Percentiles rank a stretch among this genome's conserved stretches.
phyloP scores from a whole-genome alignment of 257 asterid species.

The Verbascum thapsus region DNA sequence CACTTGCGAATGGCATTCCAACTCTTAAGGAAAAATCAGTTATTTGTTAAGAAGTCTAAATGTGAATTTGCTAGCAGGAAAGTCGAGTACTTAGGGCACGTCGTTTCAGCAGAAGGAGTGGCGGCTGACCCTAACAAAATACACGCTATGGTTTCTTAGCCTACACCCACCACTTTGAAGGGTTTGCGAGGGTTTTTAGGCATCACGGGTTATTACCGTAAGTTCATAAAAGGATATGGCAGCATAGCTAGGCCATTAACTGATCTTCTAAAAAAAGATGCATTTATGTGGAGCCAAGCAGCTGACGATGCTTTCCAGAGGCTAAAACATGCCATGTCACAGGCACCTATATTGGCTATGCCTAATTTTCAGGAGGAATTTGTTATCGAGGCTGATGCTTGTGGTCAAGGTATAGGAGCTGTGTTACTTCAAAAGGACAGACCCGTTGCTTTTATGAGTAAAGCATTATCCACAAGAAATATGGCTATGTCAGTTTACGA shows the following conservation, averaged over 20 bases:
- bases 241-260: neutral
- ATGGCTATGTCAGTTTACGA: neutral
- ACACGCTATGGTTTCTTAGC: neutral
- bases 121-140: conserved; percentile 13
- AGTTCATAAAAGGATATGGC: conserved; percentile 1
- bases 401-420: neutral
- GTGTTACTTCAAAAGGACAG: neutral
- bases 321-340: neutral
- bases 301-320: neutral
- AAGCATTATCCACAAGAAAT: neutral
- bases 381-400: conserved; percentile 24
- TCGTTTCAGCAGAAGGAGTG: neutral
- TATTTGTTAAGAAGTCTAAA: conserved; percentile 9
- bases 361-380: neutral
- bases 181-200: no score
- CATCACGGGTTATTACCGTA: conserved; percentile 22
- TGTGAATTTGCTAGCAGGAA: neutral
- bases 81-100: conserved; percentile 23
- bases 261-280: neutral
- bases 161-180: neutral
- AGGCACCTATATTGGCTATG: no score
- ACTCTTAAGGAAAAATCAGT: neutral
- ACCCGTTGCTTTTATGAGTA: conserved; percentile 10
- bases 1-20: neutral
- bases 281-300: neutral